Conservation (phyloP, 495 filamentous ascomycete genomes). For the Cryomyces minteri region DNA sequence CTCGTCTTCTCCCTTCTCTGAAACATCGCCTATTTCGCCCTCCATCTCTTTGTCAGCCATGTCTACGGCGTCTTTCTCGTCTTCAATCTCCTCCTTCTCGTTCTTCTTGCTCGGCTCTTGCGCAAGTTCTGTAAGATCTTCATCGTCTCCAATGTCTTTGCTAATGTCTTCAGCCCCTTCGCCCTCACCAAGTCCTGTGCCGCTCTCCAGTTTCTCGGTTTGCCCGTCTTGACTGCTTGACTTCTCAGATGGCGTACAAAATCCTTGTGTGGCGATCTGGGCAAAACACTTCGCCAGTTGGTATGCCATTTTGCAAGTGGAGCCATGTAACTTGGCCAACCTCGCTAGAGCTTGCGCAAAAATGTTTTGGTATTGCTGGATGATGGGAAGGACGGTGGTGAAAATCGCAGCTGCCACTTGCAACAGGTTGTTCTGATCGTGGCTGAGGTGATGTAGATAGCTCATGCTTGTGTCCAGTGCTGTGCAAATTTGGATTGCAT, state of each 20-base stretch:
- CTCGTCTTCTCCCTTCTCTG: slow-evolving; percentile 35
- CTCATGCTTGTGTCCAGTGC: background rate
- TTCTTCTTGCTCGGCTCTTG: slow-evolving; percentile 34
- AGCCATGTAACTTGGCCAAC: slow-evolving; percentile 39
- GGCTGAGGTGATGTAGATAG: background rate
- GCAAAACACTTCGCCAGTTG: slow-evolving; percentile 56
- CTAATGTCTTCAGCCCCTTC: slow-evolving; percentile 94
- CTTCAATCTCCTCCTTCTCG: slow-evolving; percentile 27
- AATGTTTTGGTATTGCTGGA: slow-evolving; percentile 50
- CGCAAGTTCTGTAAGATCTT: slow-evolving; percentile 81
- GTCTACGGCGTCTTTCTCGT: slow-evolving; percentile 66
- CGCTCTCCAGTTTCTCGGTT: slow-evolving; percentile 59
- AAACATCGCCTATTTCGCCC: slow-evolving; percentile 51
- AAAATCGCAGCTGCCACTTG: slow-evolving; percentile 38
- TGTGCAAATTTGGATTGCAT: background rate
- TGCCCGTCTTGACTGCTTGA: slow-evolving; percentile 39
- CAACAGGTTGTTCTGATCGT: slow-evolving; percentile 6
- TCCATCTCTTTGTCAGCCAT: slow-evolving; percentile 87
- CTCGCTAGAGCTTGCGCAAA: slow-evolving; percentile 31
- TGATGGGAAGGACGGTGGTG: slow-evolving; percentile 48
- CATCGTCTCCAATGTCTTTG: slow-evolving; percentile 84
- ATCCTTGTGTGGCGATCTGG: slow-evolving; percentile 63
- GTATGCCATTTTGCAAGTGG: slow-evolving; percentile 54
- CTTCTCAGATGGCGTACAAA: slow-evolving; percentile 73
- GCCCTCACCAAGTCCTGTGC: slow-evolving; percentile 93